Percentiles rank a stretch among this genome's conserved stretches.
phyloP scores from a whole-genome alignment of 1,284 basidiomycete species.

The Vanrija humicola region DNA sequence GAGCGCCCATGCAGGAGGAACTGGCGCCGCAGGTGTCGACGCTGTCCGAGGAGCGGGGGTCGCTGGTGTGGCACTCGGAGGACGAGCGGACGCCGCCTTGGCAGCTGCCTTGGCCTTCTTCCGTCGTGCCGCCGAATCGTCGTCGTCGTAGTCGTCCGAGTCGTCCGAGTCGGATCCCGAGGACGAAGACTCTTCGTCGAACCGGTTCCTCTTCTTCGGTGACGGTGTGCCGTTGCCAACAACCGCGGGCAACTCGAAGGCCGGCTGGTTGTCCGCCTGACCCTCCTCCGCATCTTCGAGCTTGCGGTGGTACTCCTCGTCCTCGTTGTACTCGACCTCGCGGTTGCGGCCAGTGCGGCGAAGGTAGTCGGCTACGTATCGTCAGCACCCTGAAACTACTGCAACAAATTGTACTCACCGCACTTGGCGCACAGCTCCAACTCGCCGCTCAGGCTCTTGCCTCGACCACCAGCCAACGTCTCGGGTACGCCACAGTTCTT shows the following conservation, averaged over 20 bases:
- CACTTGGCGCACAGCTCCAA: slow-evolving; percentile 88
- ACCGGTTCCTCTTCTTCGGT: not conserved
- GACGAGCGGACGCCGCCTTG: not conserved
- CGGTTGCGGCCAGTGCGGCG: slow-evolving; percentile 20
- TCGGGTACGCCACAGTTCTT: slow-evolving; percentile 87
- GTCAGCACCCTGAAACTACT: not conserved
- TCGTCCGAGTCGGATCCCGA: slow-evolving; percentile 19
- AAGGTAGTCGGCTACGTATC: slow-evolving; percentile 15
- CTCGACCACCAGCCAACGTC: slow-evolving; percentile 70
- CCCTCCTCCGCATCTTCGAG: slow-evolving; percentile 57
- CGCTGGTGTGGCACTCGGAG: slow-evolving; percentile 2
- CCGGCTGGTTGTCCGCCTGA: slow-evolving; percentile 12
- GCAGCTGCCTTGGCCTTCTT: slow-evolving; percentile 8
- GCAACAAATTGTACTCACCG: slow-evolving; percentile 56
- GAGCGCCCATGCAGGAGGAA: slow-evolving; percentile 67
- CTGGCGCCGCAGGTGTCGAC: slow-evolving; percentile 4
- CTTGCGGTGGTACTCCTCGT: slow-evolving; percentile 63
- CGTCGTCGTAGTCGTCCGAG: slow-evolving; percentile 15
- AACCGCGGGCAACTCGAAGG: slow-evolving; percentile 10
- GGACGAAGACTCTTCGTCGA: slow-evolving; percentile 21
- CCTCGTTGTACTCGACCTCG: slow-evolving; percentile 37
- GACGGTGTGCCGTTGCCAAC: slow-evolving; percentile 1
- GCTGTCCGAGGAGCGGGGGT: not conserved
- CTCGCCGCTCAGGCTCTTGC: slow-evolving; percentile 75
- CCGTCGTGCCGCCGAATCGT: slow-evolving; percentile 3